Evolutionary conservation across 2,329 filamentous ascomycete genomes (phyloP).

Genomic region (Meredithiella fracta): DNA sequence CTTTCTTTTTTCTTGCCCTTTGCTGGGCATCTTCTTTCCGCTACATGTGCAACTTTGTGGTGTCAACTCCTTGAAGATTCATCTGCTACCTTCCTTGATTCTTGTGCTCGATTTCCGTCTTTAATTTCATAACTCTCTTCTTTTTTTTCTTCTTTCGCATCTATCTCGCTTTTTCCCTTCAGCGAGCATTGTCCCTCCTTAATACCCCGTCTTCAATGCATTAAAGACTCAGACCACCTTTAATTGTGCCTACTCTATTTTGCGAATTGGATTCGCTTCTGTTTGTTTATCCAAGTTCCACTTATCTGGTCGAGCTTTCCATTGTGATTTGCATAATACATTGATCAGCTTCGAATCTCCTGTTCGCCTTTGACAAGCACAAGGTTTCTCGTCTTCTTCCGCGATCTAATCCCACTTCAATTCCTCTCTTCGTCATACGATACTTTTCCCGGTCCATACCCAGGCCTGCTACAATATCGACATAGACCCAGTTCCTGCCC

Average conservation of each 20-base stretch:
- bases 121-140: neutral
- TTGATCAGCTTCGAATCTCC: neutral
- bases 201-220: neutral
- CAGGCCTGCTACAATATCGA: neutral
- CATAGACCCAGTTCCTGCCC: neutral
- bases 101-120: neutral
- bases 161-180: neutral
- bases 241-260: neutral
- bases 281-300: neutral
- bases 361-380: neutral
- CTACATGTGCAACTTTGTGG: neutral
- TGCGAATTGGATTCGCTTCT: neutral
- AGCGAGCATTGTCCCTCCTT: no score
- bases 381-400: neutral
- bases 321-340: neutral
- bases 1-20: neutral
- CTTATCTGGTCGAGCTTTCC: neutral
- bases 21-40: neutral
- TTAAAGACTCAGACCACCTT: neutral
- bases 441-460: neutral
- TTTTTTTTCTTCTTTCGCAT: neutral
- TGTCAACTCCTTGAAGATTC: neutral
- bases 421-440: constrained; percentile 12
- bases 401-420: neutral
- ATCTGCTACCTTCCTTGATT: neutral